Base-by-base conservation (phyloP, 1,284 basidiomycete species). In the Exobasidium rhododendri region DNA sequence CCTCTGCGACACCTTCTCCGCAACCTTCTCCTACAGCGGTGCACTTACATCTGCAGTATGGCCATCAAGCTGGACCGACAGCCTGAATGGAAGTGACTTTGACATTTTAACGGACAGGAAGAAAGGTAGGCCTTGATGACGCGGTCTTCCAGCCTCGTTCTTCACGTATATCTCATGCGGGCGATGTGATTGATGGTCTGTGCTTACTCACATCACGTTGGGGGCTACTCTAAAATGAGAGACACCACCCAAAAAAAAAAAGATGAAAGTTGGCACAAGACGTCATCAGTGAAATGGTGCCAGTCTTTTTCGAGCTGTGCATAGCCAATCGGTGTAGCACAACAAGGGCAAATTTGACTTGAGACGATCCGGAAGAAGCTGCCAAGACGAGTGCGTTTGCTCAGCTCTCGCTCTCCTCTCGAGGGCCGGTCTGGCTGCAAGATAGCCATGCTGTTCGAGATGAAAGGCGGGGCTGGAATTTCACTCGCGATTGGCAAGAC, bases 11-110 rank as follows among this genome's bases (percentile, higher is more conserved):
- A 56, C 17, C 54, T 2, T n/a, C n/a, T n/a, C n/a, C n/a, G n/a
- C n/a, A n/a, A n/a, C n/a, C n/a, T n/a, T n/a, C n/a, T n/a, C n/a
- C n/a, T n/a, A n/a, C n/a, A n/a, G n/a, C n/a, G n/a, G n/a, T 17
- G 6, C n/a, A 57, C 67, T 61, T 47, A 71, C 76, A 54, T 78
- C 76, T 3, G 64, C 67, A 29, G 59, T 49, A 60, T 78, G 76
- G 44, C 69, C 70, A 24, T 68, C 57, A 13, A 76, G 60, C 50
- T 67, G 65, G 14, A 66, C 66, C 14, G 73, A 69, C 5, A 78
- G 59, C n/a, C 50, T 31, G 58, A 58, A 65, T 13, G 55, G 45
- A 26, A 28, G 29, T 26, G 56, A 26, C 43, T 44, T 59, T 35
- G 30, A 26, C 40, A 55, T 35, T n/a, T 20, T 47, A 22, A 7